phyloP scores from a whole-genome alignment of 208 protist species.

The Leishmania tropica region DNA sequence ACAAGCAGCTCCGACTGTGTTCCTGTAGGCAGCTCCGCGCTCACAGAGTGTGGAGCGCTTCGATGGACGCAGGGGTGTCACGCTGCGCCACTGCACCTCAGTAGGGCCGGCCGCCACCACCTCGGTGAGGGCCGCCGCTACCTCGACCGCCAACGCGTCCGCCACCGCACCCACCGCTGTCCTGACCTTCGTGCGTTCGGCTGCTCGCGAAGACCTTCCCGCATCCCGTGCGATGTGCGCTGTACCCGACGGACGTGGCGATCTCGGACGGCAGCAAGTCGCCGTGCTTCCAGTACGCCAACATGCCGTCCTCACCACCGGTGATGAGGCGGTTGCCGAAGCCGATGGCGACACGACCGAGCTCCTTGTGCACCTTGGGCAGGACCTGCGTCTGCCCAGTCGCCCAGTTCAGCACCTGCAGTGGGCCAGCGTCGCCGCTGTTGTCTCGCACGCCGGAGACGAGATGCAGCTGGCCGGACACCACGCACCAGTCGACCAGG shows the following conservation, averaged over 20 bases:
- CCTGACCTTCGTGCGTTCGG: not conserved
- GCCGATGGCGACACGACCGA: conserved; percentile 71
- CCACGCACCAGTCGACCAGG: conserved; percentile 74
- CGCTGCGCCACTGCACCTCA: conserved; percentile 1
- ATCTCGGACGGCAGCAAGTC: conserved; percentile 31
- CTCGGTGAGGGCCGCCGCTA: conserved; percentile 19
- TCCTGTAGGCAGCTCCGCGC: not conserved
- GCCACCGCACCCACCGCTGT: conserved; percentile 1
- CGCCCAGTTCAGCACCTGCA: conserved; percentile 53
- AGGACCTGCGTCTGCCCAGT: conserved; percentile 33
- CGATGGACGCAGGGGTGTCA: not conserved
- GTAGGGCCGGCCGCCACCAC: conserved; percentile 30
- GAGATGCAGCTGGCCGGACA: conserved; percentile 49
- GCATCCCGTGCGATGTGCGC: conserved; percentile 23
- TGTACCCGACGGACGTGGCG: conserved; percentile 27
- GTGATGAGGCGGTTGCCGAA: conserved; percentile 76
- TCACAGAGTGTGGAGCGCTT: not conserved
- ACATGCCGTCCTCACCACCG: conserved; percentile 77
- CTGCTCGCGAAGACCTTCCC: conserved; percentile 23
- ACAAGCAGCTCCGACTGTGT: not conserved
- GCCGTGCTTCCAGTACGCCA: conserved; percentile 67
- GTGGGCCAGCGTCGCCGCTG: conserved; percentile 68
- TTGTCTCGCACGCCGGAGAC: conserved; percentile 73
- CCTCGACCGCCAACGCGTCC: conserved; percentile 25
- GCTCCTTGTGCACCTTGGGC: conserved; percentile 56